Base-by-base conservation (phyloP, 495 filamentous ascomycete species). In the Bryoglossum gracile region DNA sequence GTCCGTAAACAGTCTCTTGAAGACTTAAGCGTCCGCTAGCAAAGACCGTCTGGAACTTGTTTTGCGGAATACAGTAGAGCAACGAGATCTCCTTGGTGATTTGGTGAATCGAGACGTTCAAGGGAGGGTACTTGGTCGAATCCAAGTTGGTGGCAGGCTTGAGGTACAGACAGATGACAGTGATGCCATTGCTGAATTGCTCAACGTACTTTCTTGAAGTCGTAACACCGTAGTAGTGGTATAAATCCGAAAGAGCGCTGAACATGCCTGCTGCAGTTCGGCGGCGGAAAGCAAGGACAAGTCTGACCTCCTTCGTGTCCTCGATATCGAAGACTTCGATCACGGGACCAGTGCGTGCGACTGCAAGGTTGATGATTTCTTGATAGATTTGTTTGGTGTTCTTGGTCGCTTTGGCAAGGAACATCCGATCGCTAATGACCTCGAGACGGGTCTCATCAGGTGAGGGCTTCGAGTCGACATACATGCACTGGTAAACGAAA, bases 251-350 rank as follows among this genome's bases (percentile, higher is more conserved):
- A 46, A 98, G 67, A 18, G 92, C 89, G 54, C 89, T 95, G 72
- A 98, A 98, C 56, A 98, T 69, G 32, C 92, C 94, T 66, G 89
- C 77, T 18, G 92, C 94, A 8, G 91, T 95, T 41, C 90, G 81
- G 53, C 90, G 84, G 38, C 88, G 87, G 71, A 95, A 96, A 28
- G 89, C 94, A 60, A 97, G 80, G 49, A 98, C 89, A 48, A 98
- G 72, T 56, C 92, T 69, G 76, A 94, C 95, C 71, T 97, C 94
- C 41, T 82, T 77, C 35, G 83, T 86, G 44, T 79, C 83, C 58
- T 96, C 87, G 44, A 98, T 89, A 63, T 97, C 94, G 62, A 89
- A 97, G 65, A 95, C 87, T 66, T 97, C 91, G 55, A 98, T 97
- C 52, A 98, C 94, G 2, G 92, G 92, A 1, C 92, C 92, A 18